These are phyloP conservation scores for Microthyrium microscopicum DNA, from an alignment of 2,329 filamentous ascomycete genomes.

Conservation along the genomic window DNA sequence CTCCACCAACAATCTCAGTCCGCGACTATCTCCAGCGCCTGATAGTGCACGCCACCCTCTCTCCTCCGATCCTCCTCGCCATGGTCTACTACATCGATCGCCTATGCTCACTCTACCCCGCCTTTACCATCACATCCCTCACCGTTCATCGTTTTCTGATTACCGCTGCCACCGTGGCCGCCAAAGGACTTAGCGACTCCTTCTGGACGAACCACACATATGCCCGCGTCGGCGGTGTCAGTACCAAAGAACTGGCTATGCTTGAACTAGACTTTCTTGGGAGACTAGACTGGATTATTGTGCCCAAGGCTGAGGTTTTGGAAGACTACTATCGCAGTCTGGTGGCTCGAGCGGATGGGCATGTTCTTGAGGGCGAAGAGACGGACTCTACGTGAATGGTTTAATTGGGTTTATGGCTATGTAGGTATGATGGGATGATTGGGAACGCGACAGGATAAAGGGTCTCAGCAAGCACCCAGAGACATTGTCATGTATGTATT, in stretches of 20 bases:
- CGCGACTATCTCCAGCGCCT: constrained; percentile 84
- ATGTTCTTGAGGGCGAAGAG: constrained; percentile 28
- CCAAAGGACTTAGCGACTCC: constrained; percentile 87
- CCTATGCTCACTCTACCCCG: constrained; percentile 76
- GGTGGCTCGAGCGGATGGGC: constrained; percentile 49
- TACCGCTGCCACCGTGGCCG: constrained; percentile 84
- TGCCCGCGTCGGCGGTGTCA: constrained; percentile 82
- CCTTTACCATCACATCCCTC: constrained; percentile 90
- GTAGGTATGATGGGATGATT: too few species aligned
- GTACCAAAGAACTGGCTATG: constrained; percentile 73
- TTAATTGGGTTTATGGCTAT: too few species aligned
- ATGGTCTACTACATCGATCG: constrained; percentile 99
- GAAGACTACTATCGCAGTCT: constrained; percentile 86
- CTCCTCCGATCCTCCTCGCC: constrained; percentile 82
- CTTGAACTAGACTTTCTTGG: constrained; percentile 88
- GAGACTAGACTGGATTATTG: constrained; percentile 88
- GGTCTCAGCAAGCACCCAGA: too few species aligned
- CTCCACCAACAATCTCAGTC: constrained; percentile 83
- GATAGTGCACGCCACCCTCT: constrained; percentile 83
- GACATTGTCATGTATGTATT: too few species aligned
- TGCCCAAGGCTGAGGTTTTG: constrained; percentile 83
- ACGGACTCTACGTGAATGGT: too few species aligned
- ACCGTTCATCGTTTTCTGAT: constrained; percentile 97
- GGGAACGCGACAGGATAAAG: too few species aligned
- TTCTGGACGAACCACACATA: constrained; percentile 99